Conservation (phyloP, 1,139 yeast genomes). For the Geotrichum candidum region DNA sequence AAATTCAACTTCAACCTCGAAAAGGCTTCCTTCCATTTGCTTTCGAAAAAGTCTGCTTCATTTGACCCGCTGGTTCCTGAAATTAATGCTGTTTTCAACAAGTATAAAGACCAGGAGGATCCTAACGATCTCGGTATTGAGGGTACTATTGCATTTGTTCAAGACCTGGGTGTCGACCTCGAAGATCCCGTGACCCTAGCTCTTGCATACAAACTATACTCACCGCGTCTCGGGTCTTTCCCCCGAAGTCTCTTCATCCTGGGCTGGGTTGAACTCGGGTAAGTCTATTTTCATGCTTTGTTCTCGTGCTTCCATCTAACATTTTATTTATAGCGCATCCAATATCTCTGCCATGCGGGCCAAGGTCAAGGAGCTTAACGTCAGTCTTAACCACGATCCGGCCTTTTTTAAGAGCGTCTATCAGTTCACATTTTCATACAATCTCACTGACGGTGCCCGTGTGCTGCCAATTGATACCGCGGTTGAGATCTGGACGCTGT, state of each 20-base stretch:
- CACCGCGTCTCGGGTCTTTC: constrained; percentile 64
- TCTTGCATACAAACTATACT: constrained; percentile 59
- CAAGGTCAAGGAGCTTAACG: constrained; percentile 39
- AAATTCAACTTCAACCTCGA: constrained; percentile 69
- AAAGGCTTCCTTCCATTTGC: constrained; percentile 43
- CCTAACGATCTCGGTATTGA: constrained; percentile 52
- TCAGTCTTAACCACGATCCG: constrained; percentile 35
- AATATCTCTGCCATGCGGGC: constrained; percentile 47
- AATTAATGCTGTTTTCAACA: not conserved
- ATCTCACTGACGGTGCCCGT: constrained; percentile 57
- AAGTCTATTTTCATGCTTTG: constrained; percentile 21
- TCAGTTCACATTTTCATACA: constrained; percentile 62
- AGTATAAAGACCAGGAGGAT: constrained; percentile 17
- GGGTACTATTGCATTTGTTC: constrained; percentile 65
- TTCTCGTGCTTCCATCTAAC: constrained; percentile 18
- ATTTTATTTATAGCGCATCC: constrained; percentile 28
- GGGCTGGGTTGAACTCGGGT: constrained; percentile 47
- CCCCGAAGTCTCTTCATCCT: constrained; percentile 43
- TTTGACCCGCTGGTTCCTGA: not conserved
- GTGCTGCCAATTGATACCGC: constrained; percentile 59
- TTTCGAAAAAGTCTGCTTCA: not conserved
- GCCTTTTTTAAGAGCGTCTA: constrained; percentile 54
- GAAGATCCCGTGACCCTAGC: constrained; percentile 70
- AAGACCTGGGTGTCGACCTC: constrained; percentile 61
- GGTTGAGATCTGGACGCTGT: constrained; percentile 68